Conservation (phyloP, 1,284 basidiomycete species). For the Anthracocystis walkeri region DNA sequence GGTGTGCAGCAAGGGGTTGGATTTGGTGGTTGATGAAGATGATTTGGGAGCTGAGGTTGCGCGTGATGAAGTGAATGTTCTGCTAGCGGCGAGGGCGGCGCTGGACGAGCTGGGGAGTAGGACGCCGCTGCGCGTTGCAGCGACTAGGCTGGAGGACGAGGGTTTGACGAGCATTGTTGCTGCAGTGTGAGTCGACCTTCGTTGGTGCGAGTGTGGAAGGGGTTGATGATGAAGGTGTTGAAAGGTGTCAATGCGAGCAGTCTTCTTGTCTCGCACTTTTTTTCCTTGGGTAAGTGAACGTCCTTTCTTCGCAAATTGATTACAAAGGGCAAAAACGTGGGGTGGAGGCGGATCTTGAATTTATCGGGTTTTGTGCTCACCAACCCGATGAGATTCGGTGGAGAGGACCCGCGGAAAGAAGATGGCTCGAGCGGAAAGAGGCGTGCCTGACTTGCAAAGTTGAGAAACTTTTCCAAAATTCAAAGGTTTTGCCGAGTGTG, state of each 20-base stretch:
- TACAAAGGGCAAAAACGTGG: constrained; percentile 12
- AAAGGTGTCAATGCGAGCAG: not conserved
- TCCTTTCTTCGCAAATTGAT: constrained; percentile 4
- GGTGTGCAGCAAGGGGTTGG: constrained; percentile 30
- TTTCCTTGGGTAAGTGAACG: constrained; percentile 29
- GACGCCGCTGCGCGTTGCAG: constrained; percentile 19
- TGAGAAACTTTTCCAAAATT: constrained; percentile 34
- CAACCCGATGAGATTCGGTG: not conserved
- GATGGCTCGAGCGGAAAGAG: constrained; percentile 12
- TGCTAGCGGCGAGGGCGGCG: constrained; percentile 1
- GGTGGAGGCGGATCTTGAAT: constrained; percentile 18
- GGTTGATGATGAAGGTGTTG: not conserved
- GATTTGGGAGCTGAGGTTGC: constrained; percentile 2
- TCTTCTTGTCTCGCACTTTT: not conserved
- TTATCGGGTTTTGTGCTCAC: too few species aligned
- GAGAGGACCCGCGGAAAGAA: constrained; percentile 21
- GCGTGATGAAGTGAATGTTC: constrained; percentile 26
- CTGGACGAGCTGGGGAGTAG: constrained; percentile 20
- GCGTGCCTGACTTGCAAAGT: constrained; percentile 6
- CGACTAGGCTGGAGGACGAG: constrained; percentile 24
- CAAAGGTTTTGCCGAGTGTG: constrained; percentile 5
- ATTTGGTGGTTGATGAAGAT: constrained; percentile 5
- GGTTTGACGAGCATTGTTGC: constrained; percentile 33
- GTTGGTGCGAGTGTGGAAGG: not conserved
- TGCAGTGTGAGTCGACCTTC: not conserved